A percentile compares a stretch with the other conserved stretches of the same genome.
Evolutionary conservation across 2,329 filamentous ascomycete genomes (phyloP).

Genomic region (Trichoderma breve): DNA sequence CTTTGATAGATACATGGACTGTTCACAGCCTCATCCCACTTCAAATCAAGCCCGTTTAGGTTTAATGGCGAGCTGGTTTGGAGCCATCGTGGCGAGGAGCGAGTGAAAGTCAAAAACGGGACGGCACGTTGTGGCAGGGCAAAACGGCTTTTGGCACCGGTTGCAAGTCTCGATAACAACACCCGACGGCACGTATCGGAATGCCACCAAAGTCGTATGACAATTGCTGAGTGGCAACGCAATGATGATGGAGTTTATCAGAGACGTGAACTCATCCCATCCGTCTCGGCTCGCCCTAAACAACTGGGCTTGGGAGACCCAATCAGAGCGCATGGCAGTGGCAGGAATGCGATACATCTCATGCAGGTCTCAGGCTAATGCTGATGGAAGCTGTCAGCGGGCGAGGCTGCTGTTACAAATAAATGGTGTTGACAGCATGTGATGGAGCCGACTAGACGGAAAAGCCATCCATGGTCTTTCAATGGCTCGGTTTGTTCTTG

Average conservation of each 20-base stretch:
- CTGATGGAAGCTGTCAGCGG: background rate
- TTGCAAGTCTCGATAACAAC: background rate
- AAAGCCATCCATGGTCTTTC: background rate
- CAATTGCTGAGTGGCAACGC: conserved; percentile 9
- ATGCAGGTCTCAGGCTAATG: background rate
- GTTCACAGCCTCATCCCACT: background rate
- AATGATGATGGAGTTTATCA: background rate
- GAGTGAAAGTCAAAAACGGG: background rate
- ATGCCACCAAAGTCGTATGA: background rate
- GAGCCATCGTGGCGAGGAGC: background rate
- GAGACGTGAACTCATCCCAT: background rate
- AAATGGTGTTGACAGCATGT: background rate
- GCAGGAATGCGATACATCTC: conserved; percentile 12
- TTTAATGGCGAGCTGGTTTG: background rate
- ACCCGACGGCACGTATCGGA: background rate
- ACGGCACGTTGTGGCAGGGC: background rate
- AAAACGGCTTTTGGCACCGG: background rate
- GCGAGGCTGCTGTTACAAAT: background rate
- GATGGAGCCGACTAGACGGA: background rate
- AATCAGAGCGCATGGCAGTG: background rate
- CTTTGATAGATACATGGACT: background rate
- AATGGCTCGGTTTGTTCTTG: background rate
- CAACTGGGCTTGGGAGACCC: background rate
- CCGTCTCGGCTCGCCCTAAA: background rate
- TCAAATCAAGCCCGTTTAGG: background rate